These are phyloP conservation scores for Leccinum griseonigrum DNA, from an alignment of 1,284 basidiomycete species.

Conservation along the genomic window DNA sequence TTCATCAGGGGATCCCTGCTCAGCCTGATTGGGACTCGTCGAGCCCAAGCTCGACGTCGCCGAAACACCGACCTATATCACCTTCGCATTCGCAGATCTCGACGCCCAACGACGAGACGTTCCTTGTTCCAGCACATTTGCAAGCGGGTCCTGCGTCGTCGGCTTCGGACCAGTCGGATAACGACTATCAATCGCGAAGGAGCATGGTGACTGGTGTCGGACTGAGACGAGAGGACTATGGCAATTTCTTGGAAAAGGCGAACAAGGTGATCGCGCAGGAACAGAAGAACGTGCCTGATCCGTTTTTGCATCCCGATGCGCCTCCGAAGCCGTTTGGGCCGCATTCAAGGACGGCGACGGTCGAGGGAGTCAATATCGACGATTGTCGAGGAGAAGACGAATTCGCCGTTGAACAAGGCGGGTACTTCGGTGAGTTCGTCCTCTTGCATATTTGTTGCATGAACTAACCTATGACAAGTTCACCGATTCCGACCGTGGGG, in stretches of 20 bases:
- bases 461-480: slow-evolving; percentile 50
- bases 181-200: slow-evolving; percentile 51
- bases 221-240: slow-evolving; percentile 49
- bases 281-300: slow-evolving; percentile 74
- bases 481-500: slow-evolving; percentile 89
- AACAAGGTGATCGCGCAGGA: slow-evolving; percentile 81
- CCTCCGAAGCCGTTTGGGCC: slow-evolving; percentile 74
- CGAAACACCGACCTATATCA: slow-evolving; percentile 35
- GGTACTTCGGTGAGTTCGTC: slow-evolving; percentile 68
- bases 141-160: slow-evolving; percentile 23
- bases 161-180: slow-evolving; percentile 40
- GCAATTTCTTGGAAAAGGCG: slow-evolving; percentile 80
- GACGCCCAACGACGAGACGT: slow-evolving; percentile 40
- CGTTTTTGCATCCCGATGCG: slow-evolving; percentile 57
- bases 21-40: slow-evolving; percentile 56
- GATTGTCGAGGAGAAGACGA: slow-evolving; percentile 85
- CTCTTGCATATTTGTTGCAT: neutral
- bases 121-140: slow-evolving; percentile 26
- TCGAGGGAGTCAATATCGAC: slow-evolving; percentile 87
- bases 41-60: slow-evolving; percentile 32
- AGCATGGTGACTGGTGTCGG: slow-evolving; percentile 31
- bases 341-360: slow-evolving; percentile 76
- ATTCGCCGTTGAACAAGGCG: slow-evolving; percentile 89
- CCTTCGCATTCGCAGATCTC: slow-evolving; percentile 47
- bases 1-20: slow-evolving; percentile 45